These are phyloP conservation scores for Plasmodium relictum DNA, from an alignment of 169 alveolate genomes.

Conservation along the genomic window DNA sequence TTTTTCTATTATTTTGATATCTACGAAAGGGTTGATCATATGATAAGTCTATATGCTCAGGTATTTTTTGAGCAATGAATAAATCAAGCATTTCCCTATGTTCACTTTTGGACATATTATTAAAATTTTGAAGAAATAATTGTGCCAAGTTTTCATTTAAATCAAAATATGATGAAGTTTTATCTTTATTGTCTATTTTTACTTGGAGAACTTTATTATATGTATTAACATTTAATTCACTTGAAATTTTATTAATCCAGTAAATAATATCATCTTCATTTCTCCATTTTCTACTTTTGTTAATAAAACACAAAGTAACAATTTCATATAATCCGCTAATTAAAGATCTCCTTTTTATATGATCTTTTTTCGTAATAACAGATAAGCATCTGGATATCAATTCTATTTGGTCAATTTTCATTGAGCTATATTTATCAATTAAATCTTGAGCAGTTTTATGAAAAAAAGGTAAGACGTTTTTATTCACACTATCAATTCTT, in stretches of 20 bases:
- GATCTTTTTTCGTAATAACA: constrained; percentile 51
- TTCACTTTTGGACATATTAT: constrained; percentile 51
- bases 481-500: constrained; percentile 47
- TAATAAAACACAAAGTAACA: constrained; percentile 30
- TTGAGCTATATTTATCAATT: constrained; percentile 10
- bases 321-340: constrained; percentile 59
- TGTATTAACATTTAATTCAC: constrained; percentile 54
- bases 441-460: constrained; percentile 54
- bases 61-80: constrained; percentile 35
- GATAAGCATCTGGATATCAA: constrained; percentile 65
- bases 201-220: constrained; percentile 64
- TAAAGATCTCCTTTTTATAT: constrained; percentile 52
- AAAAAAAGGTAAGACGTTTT: constrained; percentile 49
- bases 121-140: constrained; percentile 45
- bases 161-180: constrained; percentile 59
- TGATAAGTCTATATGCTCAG: constrained; percentile 16
- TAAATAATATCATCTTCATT: constrained; percentile 45
- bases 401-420: constrained; percentile 31
- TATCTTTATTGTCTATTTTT: constrained; percentile 55
- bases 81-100: constrained; percentile 39
- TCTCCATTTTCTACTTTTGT: constrained; percentile 70
- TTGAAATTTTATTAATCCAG: constrained; percentile 61
- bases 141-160: constrained; percentile 55
- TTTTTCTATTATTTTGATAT: constrained; percentile 29
- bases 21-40: constrained; percentile 6